Evolutionary conservation across 768 basidiomycete species (phyloP), one percentile per base, ranked within the genome.

Genomic region (Pisolithus marmoratus): DNA sequence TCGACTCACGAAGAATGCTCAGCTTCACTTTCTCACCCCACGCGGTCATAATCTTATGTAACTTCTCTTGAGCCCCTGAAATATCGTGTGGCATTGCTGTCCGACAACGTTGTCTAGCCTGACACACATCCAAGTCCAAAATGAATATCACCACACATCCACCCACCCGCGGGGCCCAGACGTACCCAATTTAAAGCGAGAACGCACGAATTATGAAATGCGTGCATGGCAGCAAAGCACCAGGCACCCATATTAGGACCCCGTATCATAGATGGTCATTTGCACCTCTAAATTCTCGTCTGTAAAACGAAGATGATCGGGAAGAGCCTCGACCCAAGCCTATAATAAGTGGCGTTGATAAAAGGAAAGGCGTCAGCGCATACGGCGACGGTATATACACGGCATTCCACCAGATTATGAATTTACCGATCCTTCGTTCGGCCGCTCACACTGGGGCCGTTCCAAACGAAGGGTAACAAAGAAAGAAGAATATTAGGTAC

Each of bases 151-250:
- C n/a, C 24, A 34, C 38, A 23, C 34, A 19, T 44, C 2, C 12
- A 47, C 8, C 22, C 27, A 17, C 40, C 19, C 31, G 41, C 12
- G 24, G 23, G 29, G 47, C 34, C 31, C 34, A 5, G 31, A 74
- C 79, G 70, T 60, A 89, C 88, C 66, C 76, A 74, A 58, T 79
- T 77, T 37, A 90, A 63, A 19, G 80, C 83, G 49, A 90, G 73
- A 29, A 77, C 70, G 58, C 81, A 82, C 53, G 84, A 84, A 38
- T 84, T 85, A 58, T 90, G 80, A 55, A 85, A 72, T 42, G 81
- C 73, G 64, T 92, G 88, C 74, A 89, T 85, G 62, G 75, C 75
- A 57, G 80, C 86, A 69, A 80, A 92, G 59, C 84, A 87, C 90
- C 89, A 91, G 9, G 87, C 85, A 43, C 88, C 85, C 26, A 78